Evolutionary conservation across 1,284 basidiomycete genomes (phyloP), one percentile per base, ranked within the genome.

Genomic region (Apiotrichum gracile): DNA sequence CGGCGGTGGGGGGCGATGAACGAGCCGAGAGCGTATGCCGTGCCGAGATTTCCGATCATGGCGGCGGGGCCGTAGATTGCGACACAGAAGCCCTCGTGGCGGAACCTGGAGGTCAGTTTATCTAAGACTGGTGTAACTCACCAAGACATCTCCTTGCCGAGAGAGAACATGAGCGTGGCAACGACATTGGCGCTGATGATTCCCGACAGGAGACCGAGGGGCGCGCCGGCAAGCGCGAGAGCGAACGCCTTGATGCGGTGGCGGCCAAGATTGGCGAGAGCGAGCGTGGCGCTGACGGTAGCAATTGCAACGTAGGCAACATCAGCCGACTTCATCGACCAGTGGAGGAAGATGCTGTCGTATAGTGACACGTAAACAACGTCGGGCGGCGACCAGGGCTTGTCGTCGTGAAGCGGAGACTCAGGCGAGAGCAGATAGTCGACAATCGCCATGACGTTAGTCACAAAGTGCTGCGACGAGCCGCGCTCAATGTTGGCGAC

Each of bases 401-500:
- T 51, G 55, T 62, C 52, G 14, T 55, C 59, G 12, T 60, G 50
- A 12, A 76, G 59, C 0, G 74, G 66, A 10, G 74, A 75, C 16
- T 52, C 55, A 10, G 70, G 62, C 1, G 65, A 68, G 12, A 88
- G 84, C n/a, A 98, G 81, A 68, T 91, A 80, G 37, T 81, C 80
- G 31, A 97, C 77, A 27, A 97, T 82, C 0, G 88, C 88, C 17
- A 96, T 82, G 1, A 86, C 81, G 66, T 97, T 97, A 59, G 91
- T 88, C 22, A 83, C 91, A 84, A 97, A 96, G 76, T 97, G 89
- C 79, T 93, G 77, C 3, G 66, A 58, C 5, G 69, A 62, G 6
- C 72, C 70, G 7, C 38, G 45, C 51, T 70, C 64, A 47, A 74
- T 67, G 54, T 67, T 55, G 9, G 55, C 55, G 26, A 66, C 33